Evolutionary conservation across 139 green algal genomes (phyloP), one percentile per base, ranked within the genome.

Genomic region (Chlorella sp.): DNA sequence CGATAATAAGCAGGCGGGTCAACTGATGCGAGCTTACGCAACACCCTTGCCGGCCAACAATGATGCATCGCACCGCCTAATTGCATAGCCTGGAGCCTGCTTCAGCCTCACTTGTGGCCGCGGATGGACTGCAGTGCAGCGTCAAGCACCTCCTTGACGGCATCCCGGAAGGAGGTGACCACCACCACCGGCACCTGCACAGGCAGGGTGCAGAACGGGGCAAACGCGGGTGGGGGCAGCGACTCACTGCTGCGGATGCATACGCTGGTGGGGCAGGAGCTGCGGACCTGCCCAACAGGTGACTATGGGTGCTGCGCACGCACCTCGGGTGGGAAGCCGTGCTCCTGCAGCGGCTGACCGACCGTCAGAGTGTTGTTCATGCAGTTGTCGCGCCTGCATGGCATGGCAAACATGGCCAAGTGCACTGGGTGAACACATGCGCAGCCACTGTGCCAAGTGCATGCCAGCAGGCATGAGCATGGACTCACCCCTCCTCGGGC

Each of bases 341-440:
- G 47, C 41, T 16, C 21, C n/a, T 39, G 44, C 30, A 87, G 65
- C 30, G 56, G 32, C 20, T 67, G 32, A 7, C 68, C 67, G 18
- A 87, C 82, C 13, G 67, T 81, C 44, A 21, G 32, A 7, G 82
- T 87, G 82, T 87, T 87, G 82, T 78, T 81, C 75, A 87, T 80
- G 70, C 82, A 87, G 69, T 87, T 87, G 69, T 87, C 51, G 0
- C 68, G 67, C 47, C 51, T 60, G 51, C 51, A 3, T 21, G 51
- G 51, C 51, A 60, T 60, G 51, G 51, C 51, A 60, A 3, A 21
- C 21, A 15, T 21, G 21, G 13, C 51, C 44, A 51, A 6, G 44
- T 51, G 44, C 9, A 9, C 6, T 51, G 44, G 44, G n/a, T n/a
- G n/a, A n/a, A n/a, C 44, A 6, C 44, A 51, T 51, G 44, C 15